A percentile compares a stretch with the other conserved stretches of the same genome.
These are phyloP conservation scores for Staphylotrichum longicolle DNA, from an alignment of 495 filamentous ascomycete species.

Conservation along the genomic window DNA sequence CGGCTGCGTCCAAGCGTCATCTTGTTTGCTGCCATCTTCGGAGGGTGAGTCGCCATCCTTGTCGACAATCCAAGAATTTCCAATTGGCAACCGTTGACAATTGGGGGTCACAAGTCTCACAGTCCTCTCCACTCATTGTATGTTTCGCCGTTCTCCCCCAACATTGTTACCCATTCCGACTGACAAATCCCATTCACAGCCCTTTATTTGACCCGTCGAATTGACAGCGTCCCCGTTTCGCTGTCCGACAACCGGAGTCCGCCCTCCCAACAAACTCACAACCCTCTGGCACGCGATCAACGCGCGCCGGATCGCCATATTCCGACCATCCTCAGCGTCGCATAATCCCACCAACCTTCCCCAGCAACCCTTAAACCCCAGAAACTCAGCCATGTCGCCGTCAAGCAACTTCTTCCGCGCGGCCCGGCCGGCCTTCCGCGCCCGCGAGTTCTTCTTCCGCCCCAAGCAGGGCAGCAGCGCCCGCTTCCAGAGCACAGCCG, in stretches of 20 bases:
- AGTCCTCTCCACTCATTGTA: conserved; percentile 18
- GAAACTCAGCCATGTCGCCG: conserved; percentile 32
- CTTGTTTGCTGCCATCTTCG: conserved; percentile 7
- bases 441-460: conserved; percentile 51
- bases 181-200: not conserved
- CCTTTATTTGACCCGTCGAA: too few species aligned
- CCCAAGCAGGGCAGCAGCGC: conserved; percentile 49
- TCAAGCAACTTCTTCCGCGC: conserved; percentile 48
- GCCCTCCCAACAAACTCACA: not conserved
- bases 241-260: conserved; percentile 19
- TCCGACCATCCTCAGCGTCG: not conserved
- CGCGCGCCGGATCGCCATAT: not conserved
- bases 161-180: not conserved
- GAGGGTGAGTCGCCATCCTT: conserved; percentile 12
- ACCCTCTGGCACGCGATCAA: conserved; percentile 1
- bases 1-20: conserved; percentile 14
- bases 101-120: not conserved
- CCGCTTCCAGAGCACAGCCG: conserved; percentile 65
- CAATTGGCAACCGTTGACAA: not conserved
- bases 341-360: not conserved
- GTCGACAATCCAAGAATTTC: conserved; percentile 8
- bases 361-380: not conserved
- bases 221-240: not conserved
- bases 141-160: not conserved
- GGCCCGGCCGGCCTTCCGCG: conserved; percentile 48